phyloP scores from a whole-genome alignment of 495 filamentous ascomycete species.

The Hyphodiscus hymeniophilus region DNA sequence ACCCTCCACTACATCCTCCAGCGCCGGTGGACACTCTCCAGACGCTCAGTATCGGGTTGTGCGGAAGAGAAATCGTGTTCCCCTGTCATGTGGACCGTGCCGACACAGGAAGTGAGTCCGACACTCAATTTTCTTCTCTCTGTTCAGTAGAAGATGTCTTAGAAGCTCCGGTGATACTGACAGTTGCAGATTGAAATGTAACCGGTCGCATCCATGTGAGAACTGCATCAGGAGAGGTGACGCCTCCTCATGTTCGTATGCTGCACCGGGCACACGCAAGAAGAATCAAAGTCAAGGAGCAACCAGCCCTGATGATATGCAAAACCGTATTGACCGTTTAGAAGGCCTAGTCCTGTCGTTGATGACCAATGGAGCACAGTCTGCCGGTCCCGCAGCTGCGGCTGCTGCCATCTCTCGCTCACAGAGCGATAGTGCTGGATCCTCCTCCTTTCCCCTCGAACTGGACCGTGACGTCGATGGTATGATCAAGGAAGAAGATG shows the following conservation, averaged over 20 bases:
- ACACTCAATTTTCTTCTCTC: neutral
- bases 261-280: constrained; percentile 65
- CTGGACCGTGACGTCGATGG: constrained; percentile 42
- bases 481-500: constrained; percentile 42
- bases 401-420: constrained; percentile 55
- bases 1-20: constrained; percentile 76
- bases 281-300: constrained; percentile 60
- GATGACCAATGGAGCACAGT: constrained; percentile 81
- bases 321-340: constrained; percentile 93
- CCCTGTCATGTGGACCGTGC: constrained; percentile 90
- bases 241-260: constrained; percentile 81
- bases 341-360: constrained; percentile 91
- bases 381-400: constrained; percentile 55
- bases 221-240: constrained; percentile 91
- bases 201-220: constrained; percentile 85
- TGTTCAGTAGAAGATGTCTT: neutral
- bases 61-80: constrained; percentile 88
- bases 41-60: constrained; percentile 84
- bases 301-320: constrained; percentile 88
- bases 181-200: constrained; percentile 72
- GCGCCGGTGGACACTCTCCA: constrained; percentile 66
- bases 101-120: constrained; percentile 80
- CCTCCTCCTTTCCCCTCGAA: constrained; percentile 21
- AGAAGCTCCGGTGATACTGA: constrained; percentile 17
- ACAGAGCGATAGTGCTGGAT: constrained; percentile 33